Evolutionary conservation across 1,284 basidiomycete species (phyloP), one percentile per base, ranked within the genome.

Genomic region (Apiotrichum gracile): DNA sequence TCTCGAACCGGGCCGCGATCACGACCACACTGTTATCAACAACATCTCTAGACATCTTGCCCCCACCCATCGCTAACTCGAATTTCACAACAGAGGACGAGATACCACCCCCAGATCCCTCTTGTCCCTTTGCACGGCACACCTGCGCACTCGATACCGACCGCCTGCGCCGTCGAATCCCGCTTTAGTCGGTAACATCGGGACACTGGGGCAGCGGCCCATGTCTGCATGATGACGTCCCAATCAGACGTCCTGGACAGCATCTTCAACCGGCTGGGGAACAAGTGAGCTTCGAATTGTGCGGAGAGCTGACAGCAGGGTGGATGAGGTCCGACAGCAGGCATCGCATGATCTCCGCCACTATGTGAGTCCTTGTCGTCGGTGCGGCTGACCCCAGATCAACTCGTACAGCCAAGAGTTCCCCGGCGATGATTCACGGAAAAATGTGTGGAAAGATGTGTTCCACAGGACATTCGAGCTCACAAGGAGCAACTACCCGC

Each of bases 381-480:
- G 38, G 14, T 13, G 25, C 3, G 12, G 19, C 35, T 42, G 24
- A 49, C n/a, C 41, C 7, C 58, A 69, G 65, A 64, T 71, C 51
- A 64, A 54, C 13, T 61, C 68, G 5, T 73, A 69, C 51, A 66
- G 62, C 10, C 66, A 70, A 43, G 72, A 74, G 41, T 67, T 70
- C 46, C 67, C 72, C 5, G 68, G 67, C 26, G 73, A 75, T 41
- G 75, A 75, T 60, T 61, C 66, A 6, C 55, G 60, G 43, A 74
- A 74, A 49, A 68, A 63, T 22, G 63, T 73, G 13, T 74, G 69
- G 69, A 76, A 72, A 54, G 77, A 78, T 52, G 69, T 78, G 22
- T 78, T 76, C 54, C 73, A 74, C 42, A 63, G 74, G 52, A 78
- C 77, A 53, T 78, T 78, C 38, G 77, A 78, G 57, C 70, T 78